Evolutionary conservation across 2,329 filamentous ascomycete genomes (phyloP), one percentile per base, ranked within the genome.

Genomic region (Myriosclerotinia duriaeana): DNA sequence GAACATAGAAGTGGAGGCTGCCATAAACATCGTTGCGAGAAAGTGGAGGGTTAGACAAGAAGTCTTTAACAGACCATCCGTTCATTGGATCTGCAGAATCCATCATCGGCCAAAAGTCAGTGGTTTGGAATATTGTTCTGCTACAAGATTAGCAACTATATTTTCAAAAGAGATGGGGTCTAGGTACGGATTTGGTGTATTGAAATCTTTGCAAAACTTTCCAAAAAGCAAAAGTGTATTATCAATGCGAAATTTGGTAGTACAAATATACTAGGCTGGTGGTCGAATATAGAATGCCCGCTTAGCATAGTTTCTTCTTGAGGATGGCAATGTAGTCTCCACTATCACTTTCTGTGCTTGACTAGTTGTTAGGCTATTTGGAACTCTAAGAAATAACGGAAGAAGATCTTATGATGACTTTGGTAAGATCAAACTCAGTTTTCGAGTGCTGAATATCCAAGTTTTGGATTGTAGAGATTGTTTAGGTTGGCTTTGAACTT

Each of bases 221-320:
- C 78, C 78, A 70, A 79, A 81, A 1, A 79, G 80, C 5, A 81
- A 69, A 2, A 82, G 67, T 3, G 81, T 68, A 0, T 80, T 80
- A 46, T 80, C 74, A 26, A 71, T 42, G 17, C 77, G 74, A 66
- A 79, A 81, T 44, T 73, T 74, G 14, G 67, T 34, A 7, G 65
- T 67, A 12, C 72, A 71, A 3, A 77, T 46, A 1, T 79, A 77
- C 60, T 71, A 70, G 3, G 65, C 68, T 3, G 74, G 75, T 4
- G 72, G 46, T 40, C 69, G 68, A 12, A 34, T 48, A 53, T 71
- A 75, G 52, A 78, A 53, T 5, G 65, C 55, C 26, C 76, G 71
- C 40, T 81, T 75, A 1, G 71, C 38, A 69, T 76, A 76, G 67
- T 81, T 79, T 22, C 63, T 66, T 20, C 77, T 69, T 3, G 66